Evolutionary conservation across 2,329 filamentous ascomycete species (phyloP), one percentile per base, ranked within the genome.

Genomic region (Fusarium transvaalense): DNA sequence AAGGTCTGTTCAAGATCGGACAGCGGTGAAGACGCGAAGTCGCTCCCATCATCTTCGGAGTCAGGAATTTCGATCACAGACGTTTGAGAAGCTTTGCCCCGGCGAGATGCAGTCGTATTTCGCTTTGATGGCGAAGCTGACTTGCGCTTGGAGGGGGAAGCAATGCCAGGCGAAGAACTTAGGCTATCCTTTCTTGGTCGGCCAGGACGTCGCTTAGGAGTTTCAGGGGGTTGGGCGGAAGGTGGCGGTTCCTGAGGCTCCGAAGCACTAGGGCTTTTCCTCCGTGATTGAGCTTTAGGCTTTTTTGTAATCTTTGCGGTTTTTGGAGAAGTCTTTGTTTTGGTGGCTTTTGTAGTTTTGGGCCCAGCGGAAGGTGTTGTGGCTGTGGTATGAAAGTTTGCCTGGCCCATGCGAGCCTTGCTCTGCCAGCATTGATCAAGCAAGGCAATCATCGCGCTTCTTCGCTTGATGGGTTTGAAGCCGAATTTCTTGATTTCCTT

Each of bases 391-490:
- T 68, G 65, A 13, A 75, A 29, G 14, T 37, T 42, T 34, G 51
- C 51, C 39, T 71, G 66, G 6, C 51, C 56, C 5, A 66, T 50
- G 14, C 74, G 71, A 21, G 84, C 79, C 74, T 88, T 88, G 59
- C 87, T 88, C 68, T 86, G 79, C 91, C 91, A 94, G 76, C 92
- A 94, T 73, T 89, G 86, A 52, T 91, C 82, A 14, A 94, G 80
- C 13, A 93, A 78, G 2, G 87, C 82, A 63, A 94, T 89, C 89
- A 92, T 93, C 10, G 88, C 87, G 48, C 85, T 83, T 19, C 92
- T 85, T 56, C 82, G 87, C 75, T 89, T 92, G 31, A 94, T 81
- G 2, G 89, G 82, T 74, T 94, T 94, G 78, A 94, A 94, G 0
- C 90, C 91, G 72, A 89, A 93, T 0, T 83, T 82, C 7, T 84